Conservation (phyloP, 2,329 filamentous ascomycete genomes). For the Colletotrichum lupini region DNA sequence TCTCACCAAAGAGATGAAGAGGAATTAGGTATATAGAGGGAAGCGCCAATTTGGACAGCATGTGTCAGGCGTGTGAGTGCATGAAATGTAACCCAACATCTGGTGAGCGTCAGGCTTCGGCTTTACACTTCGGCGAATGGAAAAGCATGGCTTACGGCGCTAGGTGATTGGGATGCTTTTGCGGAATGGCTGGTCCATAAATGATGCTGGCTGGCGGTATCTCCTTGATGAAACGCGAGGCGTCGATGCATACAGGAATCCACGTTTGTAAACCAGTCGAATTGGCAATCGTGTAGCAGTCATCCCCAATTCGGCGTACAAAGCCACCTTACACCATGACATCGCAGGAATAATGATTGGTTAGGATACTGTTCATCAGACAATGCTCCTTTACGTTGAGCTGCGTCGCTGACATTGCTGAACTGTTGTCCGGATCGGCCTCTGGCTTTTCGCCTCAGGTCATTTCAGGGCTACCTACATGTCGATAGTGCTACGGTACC, state of each 20-base stretch:
- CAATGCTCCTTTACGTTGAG: slow-evolving; percentile 54
- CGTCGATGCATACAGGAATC: slow-evolving; percentile 48
- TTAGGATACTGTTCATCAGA: slow-evolving; percentile 52
- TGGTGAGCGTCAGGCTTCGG: slow-evolving; percentile 43
- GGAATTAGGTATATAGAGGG: slow-evolving; percentile 38
- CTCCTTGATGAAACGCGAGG: slow-evolving; percentile 46
- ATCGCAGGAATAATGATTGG: slow-evolving; percentile 56
- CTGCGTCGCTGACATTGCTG: slow-evolving; percentile 50
- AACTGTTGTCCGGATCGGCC: slow-evolving; percentile 46
- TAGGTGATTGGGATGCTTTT: slow-evolving; percentile 44
- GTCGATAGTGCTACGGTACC: no score
- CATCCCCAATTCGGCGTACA: slow-evolving; percentile 54
- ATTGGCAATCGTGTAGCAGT: slow-evolving; percentile 49
- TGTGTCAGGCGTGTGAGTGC: slow-evolving; percentile 53
- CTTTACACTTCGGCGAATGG: not conserved
- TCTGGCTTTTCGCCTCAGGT: slow-evolving; percentile 48
- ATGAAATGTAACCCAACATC: slow-evolving; percentile 58
- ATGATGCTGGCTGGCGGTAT: slow-evolving; percentile 43
- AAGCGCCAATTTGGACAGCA: slow-evolving; percentile 48
- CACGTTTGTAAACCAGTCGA: slow-evolving; percentile 45
- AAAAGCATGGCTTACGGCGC: not conserved
- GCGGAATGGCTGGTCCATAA: slow-evolving; percentile 43
- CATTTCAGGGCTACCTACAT: not conserved
- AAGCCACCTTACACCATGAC: slow-evolving; percentile 53
- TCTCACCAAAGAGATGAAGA: not conserved